Conservation (phyloP, 257 asterid genomes). For the Osmanthus fragrans region DNA sequence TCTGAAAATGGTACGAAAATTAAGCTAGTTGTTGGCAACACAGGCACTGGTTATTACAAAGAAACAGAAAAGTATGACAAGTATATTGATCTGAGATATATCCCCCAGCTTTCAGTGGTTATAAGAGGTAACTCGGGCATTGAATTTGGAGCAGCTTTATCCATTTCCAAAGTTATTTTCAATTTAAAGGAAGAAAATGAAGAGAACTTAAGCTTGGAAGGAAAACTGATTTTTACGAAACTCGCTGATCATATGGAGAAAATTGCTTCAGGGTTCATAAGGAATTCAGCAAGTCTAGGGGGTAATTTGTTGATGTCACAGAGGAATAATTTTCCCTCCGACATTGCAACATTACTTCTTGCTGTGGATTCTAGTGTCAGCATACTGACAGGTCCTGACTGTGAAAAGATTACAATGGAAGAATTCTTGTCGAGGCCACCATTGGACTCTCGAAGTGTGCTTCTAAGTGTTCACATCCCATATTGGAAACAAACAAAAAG, state of each 20-base stretch:
- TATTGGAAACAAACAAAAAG: slow-evolving; percentile 26
- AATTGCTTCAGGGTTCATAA: slow-evolving; percentile 52
- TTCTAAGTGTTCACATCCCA: slow-evolving; percentile 58
- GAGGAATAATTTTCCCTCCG: slow-evolving; percentile 68
- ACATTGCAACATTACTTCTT: slow-evolving; percentile 62
- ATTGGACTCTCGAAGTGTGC: slow-evolving; percentile 46
- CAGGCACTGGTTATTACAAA: slow-evolving; percentile 63
- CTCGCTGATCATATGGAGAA: slow-evolving; percentile 70
- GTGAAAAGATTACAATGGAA: slow-evolving; percentile 44
- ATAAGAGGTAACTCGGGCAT: slow-evolving; percentile 40
- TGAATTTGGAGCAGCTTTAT: slow-evolving; percentile 62
- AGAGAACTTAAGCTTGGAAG: slow-evolving; percentile 20
- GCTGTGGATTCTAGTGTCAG: slow-evolving; percentile 47
- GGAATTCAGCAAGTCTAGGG: slow-evolving; percentile 67
- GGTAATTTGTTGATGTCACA: slow-evolving; percentile 79
- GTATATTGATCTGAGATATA: slow-evolving; percentile 55
- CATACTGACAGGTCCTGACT: slow-evolving; percentile 32
- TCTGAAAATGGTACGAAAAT: slow-evolving; percentile 27
- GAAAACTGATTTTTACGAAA: slow-evolving; percentile 35
- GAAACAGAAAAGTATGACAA: slow-evolving; percentile 43
- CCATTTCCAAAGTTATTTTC: slow-evolving; percentile 52
- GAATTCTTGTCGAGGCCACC: slow-evolving; percentile 54
- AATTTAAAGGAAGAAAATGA: slow-evolving; percentile 35
- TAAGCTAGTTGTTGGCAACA: slow-evolving; percentile 65
- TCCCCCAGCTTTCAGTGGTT: slow-evolving; percentile 53